Evolutionary conservation across 148 eudicot genomes (phyloP), one percentile per base, ranked within the genome.

Genomic region (Camellia granthamiana): DNA sequence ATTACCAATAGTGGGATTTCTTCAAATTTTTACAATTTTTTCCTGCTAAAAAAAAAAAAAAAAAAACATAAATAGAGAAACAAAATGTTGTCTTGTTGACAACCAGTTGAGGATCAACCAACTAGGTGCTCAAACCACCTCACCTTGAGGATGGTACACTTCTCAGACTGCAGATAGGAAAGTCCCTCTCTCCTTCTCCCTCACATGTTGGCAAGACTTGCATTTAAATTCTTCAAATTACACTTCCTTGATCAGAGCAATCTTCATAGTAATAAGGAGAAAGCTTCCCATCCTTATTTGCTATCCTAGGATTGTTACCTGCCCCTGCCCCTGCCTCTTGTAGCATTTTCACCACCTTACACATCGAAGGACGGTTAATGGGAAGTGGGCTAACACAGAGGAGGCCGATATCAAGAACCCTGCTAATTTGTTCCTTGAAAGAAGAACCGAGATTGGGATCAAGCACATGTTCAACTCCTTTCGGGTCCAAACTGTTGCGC

Each of bases 341-440:
- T 47, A 86, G 84, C 85, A 86, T 77, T 21, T 80, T 74, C 52
- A 80, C 88, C 16, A 86, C 85, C 56, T 78, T 60, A 12, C 84
- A 76, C 88, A 86, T 86, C 0, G 88, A 83, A 58, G 88, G 88
- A 5, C 88, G 88, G 54, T 80, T 80, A 21, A 62, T 54, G 4
- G 89, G 89, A 49, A 79, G 77, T 0, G 60, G 74, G 49, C 79
- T 81, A 11, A 74, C 79, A 43, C 90, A 88, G 1, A 78, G 73
- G 58, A 88, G 59, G 51, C 88, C 88, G 3, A 88, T 78, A 10
- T 85, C 83, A 68, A 88, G 84, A 75, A 81, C 85, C 71, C 59
- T 77, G 41, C 69, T 69, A 52, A 88, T 80, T 38, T 86, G 84
- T 55, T 84, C 82, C 44, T 86, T 78, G 84, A 72, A 82, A 51